Base-by-base conservation (phyloP, 2,329 filamentous ascomycete species). In the Exutisphaerella laricina region DNA sequence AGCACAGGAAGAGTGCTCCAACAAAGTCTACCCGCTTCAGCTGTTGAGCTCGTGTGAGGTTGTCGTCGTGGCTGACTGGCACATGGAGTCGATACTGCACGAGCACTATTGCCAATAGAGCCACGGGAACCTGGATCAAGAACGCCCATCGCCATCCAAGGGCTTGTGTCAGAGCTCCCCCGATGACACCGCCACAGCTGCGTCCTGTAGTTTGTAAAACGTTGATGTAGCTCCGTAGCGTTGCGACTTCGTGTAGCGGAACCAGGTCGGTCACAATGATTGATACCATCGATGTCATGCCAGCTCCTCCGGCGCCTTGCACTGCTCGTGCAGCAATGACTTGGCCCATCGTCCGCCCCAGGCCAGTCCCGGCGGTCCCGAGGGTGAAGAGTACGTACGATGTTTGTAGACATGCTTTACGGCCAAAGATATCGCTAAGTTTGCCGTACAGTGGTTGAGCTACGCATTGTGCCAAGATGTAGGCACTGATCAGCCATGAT, bases 81-180 rank as follows among this genome's bases (percentile, higher is more conserved):
- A 59, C 41, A 3, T 58, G 43, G 3, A 61, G 50, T 32, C 48
- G 46, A 45, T 49, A 57, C 13, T 64, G 56, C 1, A 77, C 70
- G 3, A 78, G 64, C 1, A 70, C 10, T 6, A 74, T 69, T 8
- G 77, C 76, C 2, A 75, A 16, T 0, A 72, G 43, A 12, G 77
- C 70, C n/a, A 78, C 62, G 0, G 78, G 79, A 1, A 71, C 67
- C 59, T 82, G 79, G 4, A 71, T 70, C 1, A 75, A 55, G 52
- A 82, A 82, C 0, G 76, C 77, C 72, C 79, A 82, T 60, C 81
- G 66, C 81, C 80, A 85, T 12, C 80, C 80, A 9, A 84, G 69
- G 0, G 72, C 71, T 49, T 84, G 78, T 1, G 78, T 74, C 2
- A 84, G 60, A 55, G 70, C 75, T 2, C 80, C 81, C 1, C 80